phyloP scores from a whole-genome alignment of 2,329 filamentous ascomycete species.

The Coniochaeta sp. region DNA sequence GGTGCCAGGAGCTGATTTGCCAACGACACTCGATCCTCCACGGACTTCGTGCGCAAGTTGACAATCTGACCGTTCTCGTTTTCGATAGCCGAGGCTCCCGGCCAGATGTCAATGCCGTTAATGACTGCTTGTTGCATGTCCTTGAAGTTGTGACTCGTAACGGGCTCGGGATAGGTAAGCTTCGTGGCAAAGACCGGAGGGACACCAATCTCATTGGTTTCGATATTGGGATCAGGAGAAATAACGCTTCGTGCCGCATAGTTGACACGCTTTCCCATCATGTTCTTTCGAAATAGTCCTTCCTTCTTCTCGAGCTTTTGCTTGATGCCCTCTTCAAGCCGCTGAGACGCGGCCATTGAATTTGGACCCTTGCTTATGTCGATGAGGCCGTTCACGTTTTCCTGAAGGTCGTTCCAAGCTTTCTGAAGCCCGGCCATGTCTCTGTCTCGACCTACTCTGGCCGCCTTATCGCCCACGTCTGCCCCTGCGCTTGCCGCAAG shows the following conservation, averaged over 20 bases:
- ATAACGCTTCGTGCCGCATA: slow-evolving; percentile 97
- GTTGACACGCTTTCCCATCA: slow-evolving; percentile 99
- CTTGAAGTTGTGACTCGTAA: slow-evolving; percentile 94
- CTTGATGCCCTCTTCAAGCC: slow-evolving; percentile 90
- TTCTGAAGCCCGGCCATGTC: slow-evolving; percentile 73
- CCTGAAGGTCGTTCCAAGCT: slow-evolving; percentile 77
- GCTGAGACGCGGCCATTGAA: slow-evolving; percentile 67
- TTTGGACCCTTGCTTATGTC: slow-evolving; percentile 82
- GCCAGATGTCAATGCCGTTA: slow-evolving; percentile 90
- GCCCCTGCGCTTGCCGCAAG: slow-evolving; percentile 41
- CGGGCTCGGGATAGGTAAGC: slow-evolving; percentile 92
- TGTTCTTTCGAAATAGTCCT: slow-evolving; percentile 95
- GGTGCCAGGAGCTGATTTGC: slow-evolving; percentile 91
- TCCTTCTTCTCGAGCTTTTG: slow-evolving; percentile 98
- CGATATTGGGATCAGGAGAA: slow-evolving; percentile 95
- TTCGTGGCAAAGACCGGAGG: slow-evolving; percentile 97
- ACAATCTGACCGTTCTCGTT: slow-evolving; percentile 92
- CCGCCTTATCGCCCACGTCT: slow-evolving; percentile 20
- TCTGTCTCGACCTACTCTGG: slow-evolving; percentile 30
- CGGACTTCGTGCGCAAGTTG: slow-evolving; percentile 77
- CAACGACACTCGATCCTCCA: slow-evolving; percentile 79
- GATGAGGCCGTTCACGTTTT: slow-evolving; percentile 85
- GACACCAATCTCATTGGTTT: slow-evolving; percentile 97
- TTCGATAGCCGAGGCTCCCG: slow-evolving; percentile 88
- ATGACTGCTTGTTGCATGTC: slow-evolving; percentile 94